Evolutionary conservation across 495 filamentous ascomycete genomes (phyloP).

Genomic region (Penicillium turbatum): DNA sequence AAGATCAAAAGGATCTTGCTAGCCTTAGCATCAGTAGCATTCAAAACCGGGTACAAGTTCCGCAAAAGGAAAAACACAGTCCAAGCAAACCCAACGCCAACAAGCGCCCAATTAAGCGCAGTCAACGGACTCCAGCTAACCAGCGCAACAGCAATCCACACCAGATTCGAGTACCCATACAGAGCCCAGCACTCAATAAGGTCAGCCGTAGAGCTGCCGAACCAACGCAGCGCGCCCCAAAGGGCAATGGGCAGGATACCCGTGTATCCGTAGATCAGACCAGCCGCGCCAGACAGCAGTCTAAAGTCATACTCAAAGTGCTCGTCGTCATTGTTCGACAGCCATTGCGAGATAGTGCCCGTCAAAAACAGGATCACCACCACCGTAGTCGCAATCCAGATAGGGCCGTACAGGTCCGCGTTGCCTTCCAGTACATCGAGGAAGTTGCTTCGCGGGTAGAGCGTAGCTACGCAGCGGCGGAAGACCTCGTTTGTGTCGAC

Average conservation of each 20-base stretch:
- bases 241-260: constrained; percentile 74
- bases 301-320: constrained; percentile 85
- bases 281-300: constrained; percentile 75
- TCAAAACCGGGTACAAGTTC: constrained; percentile 91
- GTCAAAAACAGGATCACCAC: constrained; percentile 92
- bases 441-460: constrained; percentile 90
- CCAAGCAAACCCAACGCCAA: constrained; percentile 81
- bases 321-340: constrained; percentile 55
- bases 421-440: constrained; percentile 96
- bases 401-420: constrained; percentile 89
- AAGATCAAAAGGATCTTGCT: constrained; percentile 82
- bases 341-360: constrained; percentile 88
- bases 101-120: constrained; percentile 89
- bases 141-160: constrained; percentile 93
- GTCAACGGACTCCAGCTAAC: constrained; percentile 82
- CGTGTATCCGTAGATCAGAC: constrained; percentile 92
- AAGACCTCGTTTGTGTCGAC: constrained; percentile 89
- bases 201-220: constrained; percentile 73
- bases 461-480: constrained; percentile 71
- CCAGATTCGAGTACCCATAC: constrained; percentile 92
- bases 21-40: constrained; percentile 85
- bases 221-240: constrained; percentile 90
- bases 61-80: constrained; percentile 83
- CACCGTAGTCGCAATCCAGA: constrained; percentile 98
- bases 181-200: constrained; percentile 89